phyloP scores from a whole-genome alignment of 23 red algal species.

The Agarophyton chilense region DNA sequence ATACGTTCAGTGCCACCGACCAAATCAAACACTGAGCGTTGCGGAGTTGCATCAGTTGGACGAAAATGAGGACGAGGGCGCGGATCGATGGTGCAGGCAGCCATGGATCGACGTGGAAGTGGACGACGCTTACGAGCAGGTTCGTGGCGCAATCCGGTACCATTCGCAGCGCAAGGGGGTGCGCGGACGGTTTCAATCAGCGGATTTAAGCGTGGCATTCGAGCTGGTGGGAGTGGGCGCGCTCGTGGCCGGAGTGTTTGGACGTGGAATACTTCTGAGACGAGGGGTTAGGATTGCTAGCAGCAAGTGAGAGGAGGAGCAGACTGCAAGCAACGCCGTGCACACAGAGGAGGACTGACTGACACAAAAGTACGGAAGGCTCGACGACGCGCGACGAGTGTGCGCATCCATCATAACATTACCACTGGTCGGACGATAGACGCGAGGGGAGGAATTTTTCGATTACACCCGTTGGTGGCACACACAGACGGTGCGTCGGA shows the following conservation, averaged over 20 bases:
- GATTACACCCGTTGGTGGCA: neutral
- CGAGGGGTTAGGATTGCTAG: neutral
- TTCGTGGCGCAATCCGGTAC: neutral
- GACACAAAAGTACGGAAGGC: too few relatives aligned
- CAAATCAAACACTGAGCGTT: neutral
- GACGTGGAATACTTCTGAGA: too few relatives aligned
- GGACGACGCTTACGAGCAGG: neutral
- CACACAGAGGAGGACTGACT: too few relatives aligned
- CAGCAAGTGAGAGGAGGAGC: neutral
- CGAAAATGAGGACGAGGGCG: neutral
- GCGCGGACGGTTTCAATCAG: neutral
- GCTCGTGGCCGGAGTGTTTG: neutral
- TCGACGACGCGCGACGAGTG: too few relatives aligned
- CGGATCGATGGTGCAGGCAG: neutral
- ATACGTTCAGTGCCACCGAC: slow-evolving; percentile 8
- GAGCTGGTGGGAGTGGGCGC: neutral
- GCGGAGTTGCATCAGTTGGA: neutral
- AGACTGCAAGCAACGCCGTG: too few relatives aligned
- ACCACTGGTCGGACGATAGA: too few relatives aligned
- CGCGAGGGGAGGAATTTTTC: neutral
- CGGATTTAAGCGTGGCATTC: neutral
- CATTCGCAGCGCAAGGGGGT: neutral
- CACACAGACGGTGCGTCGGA: too few relatives aligned
- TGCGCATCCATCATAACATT: too few relatives aligned
- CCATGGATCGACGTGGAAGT: neutral